Percentiles rank a stretch among this genome's conserved stretches.
Conservation (phyloP, 345 rosid genomes). For the Chamaenerion angustifolium region DNA sequence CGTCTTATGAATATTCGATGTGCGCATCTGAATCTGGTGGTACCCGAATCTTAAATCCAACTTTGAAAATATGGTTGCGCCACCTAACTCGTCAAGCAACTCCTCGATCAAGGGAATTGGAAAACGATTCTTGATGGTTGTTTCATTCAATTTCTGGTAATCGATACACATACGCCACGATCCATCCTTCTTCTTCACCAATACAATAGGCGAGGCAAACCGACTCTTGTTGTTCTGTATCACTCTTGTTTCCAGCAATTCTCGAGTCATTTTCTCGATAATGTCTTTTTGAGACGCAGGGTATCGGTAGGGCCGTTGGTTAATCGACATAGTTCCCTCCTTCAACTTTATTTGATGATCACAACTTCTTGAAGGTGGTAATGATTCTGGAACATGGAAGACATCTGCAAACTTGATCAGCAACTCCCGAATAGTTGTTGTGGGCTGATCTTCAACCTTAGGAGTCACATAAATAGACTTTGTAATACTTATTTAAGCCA, state of each 20-base stretch:
- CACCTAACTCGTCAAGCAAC: conserved; percentile 2
- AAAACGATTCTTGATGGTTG: background rate
- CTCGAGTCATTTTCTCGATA: background rate
- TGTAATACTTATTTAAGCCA: background rate
- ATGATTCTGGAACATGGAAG: background rate
- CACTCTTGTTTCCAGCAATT: background rate
- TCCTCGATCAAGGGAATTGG: conserved; percentile 3
- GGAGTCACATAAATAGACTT: background rate
- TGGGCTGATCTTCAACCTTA: background rate
- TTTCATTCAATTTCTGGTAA: too few species aligned
- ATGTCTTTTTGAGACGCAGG: background rate
- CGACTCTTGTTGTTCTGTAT: background rate
- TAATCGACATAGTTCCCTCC: background rate
- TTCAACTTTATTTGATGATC: background rate
- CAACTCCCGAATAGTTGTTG: background rate
- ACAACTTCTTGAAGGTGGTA: background rate
- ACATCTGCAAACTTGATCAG: background rate
- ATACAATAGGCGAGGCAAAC: background rate
- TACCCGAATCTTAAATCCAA: conserved; percentile 2
- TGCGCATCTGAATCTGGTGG: conserved; percentile 6
- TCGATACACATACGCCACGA: conserved; percentile 3
- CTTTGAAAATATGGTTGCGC: background rate
- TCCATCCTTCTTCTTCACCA: conserved; percentile 1
- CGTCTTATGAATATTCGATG: too few species aligned
- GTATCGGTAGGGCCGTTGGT: background rate